These are phyloP conservation scores for Candida sp. DNA, from an alignment of 1,139 yeast genomes.

Conservation along the genomic window DNA sequence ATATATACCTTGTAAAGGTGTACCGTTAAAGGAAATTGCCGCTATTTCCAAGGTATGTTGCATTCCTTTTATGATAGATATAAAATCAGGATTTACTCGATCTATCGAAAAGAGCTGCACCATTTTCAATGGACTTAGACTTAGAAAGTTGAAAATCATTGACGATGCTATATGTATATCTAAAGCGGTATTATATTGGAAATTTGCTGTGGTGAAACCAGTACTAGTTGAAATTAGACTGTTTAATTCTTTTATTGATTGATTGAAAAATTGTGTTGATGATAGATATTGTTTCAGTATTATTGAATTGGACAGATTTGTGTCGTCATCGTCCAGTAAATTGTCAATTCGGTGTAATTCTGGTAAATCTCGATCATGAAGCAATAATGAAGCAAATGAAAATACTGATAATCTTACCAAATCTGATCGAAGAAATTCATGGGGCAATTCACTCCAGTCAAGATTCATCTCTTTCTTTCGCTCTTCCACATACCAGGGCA, in stretches of 20 bases:
- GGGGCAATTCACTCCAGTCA: neutral
- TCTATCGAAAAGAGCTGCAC: neutral
- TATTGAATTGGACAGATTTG: neutral
- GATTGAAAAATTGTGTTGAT: neutral
- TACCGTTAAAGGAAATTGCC: neutral
- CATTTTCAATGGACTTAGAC: neutral
- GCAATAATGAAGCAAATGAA: neutral
- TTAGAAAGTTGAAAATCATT: neutral
- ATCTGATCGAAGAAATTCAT: neutral
- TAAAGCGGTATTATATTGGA: neutral
- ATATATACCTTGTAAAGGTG: neutral
- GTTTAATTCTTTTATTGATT: neutral
- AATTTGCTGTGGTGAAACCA: neutral
- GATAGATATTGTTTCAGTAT: neutral
- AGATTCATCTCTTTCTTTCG: neutral
- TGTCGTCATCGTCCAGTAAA: neutral
- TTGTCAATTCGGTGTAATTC: neutral
- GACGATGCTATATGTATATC: neutral
- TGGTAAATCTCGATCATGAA: neutral
- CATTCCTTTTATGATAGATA: neutral
- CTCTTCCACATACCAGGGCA: slow-evolving; percentile 12
- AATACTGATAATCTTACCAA: neutral
- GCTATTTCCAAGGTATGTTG: neutral
- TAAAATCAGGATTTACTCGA: neutral
- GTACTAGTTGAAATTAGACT: neutral